Conservation (phyloP, 108 stramenopile species). For the Cylindrotheca fusiformis region DNA sequence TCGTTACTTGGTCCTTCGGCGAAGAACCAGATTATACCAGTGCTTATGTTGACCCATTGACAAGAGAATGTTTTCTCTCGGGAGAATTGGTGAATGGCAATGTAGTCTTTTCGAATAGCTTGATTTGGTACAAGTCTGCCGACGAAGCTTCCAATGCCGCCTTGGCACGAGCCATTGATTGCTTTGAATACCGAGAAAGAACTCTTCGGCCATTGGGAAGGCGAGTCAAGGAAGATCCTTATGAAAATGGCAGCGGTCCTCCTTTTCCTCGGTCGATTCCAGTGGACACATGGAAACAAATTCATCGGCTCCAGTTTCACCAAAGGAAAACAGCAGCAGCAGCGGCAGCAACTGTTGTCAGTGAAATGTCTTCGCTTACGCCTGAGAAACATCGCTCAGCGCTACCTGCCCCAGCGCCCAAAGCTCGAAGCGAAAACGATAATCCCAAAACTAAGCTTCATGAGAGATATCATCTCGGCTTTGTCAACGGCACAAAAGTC, state of each 20-base stretch:
- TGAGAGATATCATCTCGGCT: not conserved
- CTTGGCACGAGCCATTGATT: slow-evolving; percentile 7
- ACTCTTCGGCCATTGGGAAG: not conserved
- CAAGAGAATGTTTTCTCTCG: not conserved
- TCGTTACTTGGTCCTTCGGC: not conserved
- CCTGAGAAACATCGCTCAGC: not conserved
- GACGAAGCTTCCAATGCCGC: not conserved
- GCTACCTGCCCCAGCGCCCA: not conserved
- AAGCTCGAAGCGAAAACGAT: too few relatives aligned
- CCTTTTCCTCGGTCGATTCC: not conserved
- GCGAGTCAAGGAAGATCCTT: not conserved
- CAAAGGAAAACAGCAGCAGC: not conserved
- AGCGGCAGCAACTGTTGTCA: not conserved
- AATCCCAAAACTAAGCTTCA: not conserved
- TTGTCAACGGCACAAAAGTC: not conserved
- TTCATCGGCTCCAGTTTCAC: not conserved
- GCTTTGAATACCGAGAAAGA: not conserved
- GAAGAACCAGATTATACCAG: not conserved
- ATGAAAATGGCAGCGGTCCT: not conserved
- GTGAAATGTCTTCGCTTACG: not conserved
- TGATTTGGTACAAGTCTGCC: not conserved
- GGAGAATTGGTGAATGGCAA: not conserved
- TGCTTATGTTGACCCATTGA: not conserved
- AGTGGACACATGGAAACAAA: too few relatives aligned
- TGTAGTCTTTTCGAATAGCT: not conserved